phyloP scores from a whole-genome alignment of 163 green algal genomes.

The Scenedesmus sp. region DNA sequence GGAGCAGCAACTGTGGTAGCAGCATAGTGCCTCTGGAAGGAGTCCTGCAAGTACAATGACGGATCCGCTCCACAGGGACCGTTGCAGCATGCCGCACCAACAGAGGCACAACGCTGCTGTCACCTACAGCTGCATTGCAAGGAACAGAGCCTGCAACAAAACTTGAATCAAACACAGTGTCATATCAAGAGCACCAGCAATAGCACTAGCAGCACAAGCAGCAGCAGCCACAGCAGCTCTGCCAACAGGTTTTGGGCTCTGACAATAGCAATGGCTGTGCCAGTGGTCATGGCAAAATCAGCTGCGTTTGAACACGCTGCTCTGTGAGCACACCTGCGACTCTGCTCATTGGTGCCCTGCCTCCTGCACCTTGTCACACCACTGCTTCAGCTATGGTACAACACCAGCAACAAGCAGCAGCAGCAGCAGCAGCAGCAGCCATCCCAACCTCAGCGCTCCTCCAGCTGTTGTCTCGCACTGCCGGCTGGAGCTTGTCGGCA shows the following conservation, averaged over 20 bases:
- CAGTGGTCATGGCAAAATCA: not conserved
- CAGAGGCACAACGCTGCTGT: not conserved
- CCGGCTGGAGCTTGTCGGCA: slow-evolving; percentile 72
- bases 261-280: not conserved
- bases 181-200: not conserved
- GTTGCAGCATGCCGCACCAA: not conserved
- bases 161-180: too few relatives aligned
- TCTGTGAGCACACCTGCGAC: not conserved
- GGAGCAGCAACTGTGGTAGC: not conserved
- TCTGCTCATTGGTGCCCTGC: not conserved
- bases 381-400: slow-evolving; percentile 38
- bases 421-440: not conserved
- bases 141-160: not conserved
- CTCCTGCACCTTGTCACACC: not conserved
- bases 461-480: slow-evolving; percentile 9
- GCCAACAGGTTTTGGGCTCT: not conserved
- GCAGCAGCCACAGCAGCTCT: not conserved
- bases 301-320: not conserved
- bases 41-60: not conserved
- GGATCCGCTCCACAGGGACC: not conserved
- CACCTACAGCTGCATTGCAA: not conserved
- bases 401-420: slow-evolving; percentile 18
- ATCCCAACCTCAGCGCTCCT: not conserved
- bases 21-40: not conserved
- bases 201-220: not conserved